Base-by-base conservation (phyloP, 1,139 yeast species). In the Ogataea hybrid region DNA sequence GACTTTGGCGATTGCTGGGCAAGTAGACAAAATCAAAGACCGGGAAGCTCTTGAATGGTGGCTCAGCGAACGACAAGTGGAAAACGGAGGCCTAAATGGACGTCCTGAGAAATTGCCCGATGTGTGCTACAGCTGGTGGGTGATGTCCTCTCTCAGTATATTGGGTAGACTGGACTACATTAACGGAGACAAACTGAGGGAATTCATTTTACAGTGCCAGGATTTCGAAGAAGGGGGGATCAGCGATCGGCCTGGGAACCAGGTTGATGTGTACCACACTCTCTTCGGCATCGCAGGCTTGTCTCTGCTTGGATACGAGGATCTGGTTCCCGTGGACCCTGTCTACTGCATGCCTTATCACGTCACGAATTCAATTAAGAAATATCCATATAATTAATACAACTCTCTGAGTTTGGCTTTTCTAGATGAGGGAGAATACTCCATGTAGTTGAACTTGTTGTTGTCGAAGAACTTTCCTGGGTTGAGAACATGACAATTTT, bases 111-210 rank as follows among this genome's bases (percentile, higher is more conserved):
- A 92, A 61, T 68, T 90, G 20, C 97, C 97, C 0, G 99, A 92
- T 63, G 96, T 87, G 12, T 92, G 99, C 61, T 92, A 92, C 61
- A 82, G 94, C 58, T 94, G 97, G 97, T 92, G 98, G 98, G 96
- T 89, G 6, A 64, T 90, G 32, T 84, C 96, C 1, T 76, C 92
- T 1, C 66, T 92, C 39, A 76, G 86, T 0, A 83, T 90, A 41
- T 68, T 92, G 20, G 76, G 68, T 0, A 78, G 75, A 48, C 62
- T 79, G 20, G 76, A 84, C 48, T 89, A 96, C 90, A 84, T 94
- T 15, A 83, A 88, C 56, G 70, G 71, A 32, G 71, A 64, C 2
- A 77, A 74, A 54, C 67, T 92, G 41, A 73, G 76, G 42, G 59
- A 62, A 1, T 92, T 88, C 57, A 89, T 94, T 12, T 63, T 90